phyloP scores from a whole-genome alignment of 805 yeast genomes.

The Candida sakaeoensis region DNA sequence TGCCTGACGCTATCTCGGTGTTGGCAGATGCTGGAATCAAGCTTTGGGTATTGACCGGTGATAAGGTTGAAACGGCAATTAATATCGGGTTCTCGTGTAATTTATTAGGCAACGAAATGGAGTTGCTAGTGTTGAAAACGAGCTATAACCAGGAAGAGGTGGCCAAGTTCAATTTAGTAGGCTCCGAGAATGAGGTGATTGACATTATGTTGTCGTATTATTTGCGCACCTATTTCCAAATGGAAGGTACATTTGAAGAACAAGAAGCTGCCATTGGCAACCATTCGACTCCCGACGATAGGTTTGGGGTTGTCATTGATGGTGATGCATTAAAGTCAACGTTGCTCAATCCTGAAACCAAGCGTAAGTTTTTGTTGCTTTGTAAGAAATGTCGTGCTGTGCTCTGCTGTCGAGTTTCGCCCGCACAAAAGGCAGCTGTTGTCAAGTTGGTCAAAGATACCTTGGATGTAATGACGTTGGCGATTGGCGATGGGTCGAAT shows the following conservation, averaged over 20 bases:
- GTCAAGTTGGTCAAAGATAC: constrained; percentile 73
- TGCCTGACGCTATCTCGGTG: constrained; percentile 72
- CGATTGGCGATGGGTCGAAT: constrained; percentile 86
- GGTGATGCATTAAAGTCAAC: constrained; percentile 68
- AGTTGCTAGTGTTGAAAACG: constrained; percentile 55
- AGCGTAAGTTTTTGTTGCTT: constrained; percentile 59
- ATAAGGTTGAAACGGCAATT: constrained; percentile 85
- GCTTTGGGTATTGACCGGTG: constrained; percentile 85
- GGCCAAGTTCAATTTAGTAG: constrained; percentile 17
- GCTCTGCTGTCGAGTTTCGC: constrained; percentile 83
- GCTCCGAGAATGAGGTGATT: constrained; percentile 38
- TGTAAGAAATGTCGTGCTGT: constrained; percentile 82
- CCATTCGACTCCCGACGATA: constrained; percentile 66
- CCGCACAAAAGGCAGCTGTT: constrained; percentile 83
- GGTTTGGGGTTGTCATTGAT: constrained; percentile 70
- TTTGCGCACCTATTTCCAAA: constrained; percentile 50
- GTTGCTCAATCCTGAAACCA: constrained; percentile 33
- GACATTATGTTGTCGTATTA: constrained; percentile 49
- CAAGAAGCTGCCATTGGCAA: constrained; percentile 46
- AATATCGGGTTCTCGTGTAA: constrained; percentile 86
- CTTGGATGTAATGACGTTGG: constrained; percentile 77
- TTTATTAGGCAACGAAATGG: constrained; percentile 71
- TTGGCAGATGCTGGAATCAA: constrained; percentile 76
- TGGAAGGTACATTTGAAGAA: constrained; percentile 58
- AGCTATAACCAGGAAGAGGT: constrained; percentile 25